A percentile compares a stretch with the other conserved stretches of the same genome.
phyloP scores from a whole-genome alignment of 2,329 filamentous ascomycete species.

The Cryphonectria japonica region DNA sequence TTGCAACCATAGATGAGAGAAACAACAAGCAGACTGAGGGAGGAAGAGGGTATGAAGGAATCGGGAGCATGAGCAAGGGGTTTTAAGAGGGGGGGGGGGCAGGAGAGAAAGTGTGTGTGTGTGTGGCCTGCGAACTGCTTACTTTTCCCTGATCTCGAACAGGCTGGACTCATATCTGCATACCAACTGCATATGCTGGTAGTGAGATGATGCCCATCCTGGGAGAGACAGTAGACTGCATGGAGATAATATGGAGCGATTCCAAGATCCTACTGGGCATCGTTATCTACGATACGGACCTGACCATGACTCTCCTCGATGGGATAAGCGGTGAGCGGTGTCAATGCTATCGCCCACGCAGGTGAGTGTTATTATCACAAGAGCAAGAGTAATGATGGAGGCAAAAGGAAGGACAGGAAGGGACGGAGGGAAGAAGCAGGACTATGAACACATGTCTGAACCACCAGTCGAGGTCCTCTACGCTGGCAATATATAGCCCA shows the following conservation, averaged over 20 bases:
- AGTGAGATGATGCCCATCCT: conserved; percentile 69
- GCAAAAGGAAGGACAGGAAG: not conserved
- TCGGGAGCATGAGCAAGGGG: too few relatives aligned
- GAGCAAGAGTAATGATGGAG: too few relatives aligned
- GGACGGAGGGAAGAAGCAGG: not conserved
- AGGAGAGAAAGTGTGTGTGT: not conserved
- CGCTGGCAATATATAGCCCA: conserved; percentile 62
- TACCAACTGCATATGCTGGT: conserved; percentile 65
- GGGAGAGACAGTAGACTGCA: conserved; percentile 62
- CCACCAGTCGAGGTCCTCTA: conserved; percentile 63
- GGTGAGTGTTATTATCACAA: conserved; percentile 39
- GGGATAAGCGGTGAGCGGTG: conserved; percentile 60
- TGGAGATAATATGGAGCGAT: conserved; percentile 61
- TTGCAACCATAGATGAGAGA: not conserved
- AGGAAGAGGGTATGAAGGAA: too few relatives aligned
- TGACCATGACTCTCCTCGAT: conserved; percentile 62
- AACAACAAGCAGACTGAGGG: not conserved
- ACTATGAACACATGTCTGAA: not conserved
- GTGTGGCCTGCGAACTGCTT: not conserved
- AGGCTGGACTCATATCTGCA: conserved; percentile 55
- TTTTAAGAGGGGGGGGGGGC: too few relatives aligned
- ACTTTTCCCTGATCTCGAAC: not conserved
- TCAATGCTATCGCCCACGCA: conserved; percentile 69
- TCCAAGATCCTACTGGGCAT: conserved; percentile 62
- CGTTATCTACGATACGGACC: conserved; percentile 67